These are phyloP conservation scores for Huiozyma naganishii DNA, from an alignment of 805 yeast genomes.

Conservation along the genomic window DNA sequence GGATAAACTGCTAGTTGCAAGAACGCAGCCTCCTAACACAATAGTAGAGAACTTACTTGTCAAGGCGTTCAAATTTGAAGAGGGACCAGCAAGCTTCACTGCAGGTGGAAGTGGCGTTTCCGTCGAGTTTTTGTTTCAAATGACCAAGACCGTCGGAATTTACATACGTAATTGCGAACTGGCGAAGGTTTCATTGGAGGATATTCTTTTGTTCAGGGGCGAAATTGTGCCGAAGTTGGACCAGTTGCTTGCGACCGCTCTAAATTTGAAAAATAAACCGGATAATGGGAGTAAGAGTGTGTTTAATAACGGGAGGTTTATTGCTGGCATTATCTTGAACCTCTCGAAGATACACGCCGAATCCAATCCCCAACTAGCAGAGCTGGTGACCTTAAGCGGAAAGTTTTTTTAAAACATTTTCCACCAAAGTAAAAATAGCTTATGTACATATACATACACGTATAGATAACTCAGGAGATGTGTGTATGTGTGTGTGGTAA, in stretches of 20 bases:
- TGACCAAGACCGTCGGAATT: slow-evolving; percentile 24
- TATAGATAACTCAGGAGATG: too few species aligned
- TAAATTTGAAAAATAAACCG: slow-evolving; percentile 8
- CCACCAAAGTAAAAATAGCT: too few species aligned
- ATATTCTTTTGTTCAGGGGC: background rate
- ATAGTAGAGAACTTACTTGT: slow-evolving; percentile 13
- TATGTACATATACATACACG: too few species aligned
- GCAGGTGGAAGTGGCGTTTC: slow-evolving; percentile 7
- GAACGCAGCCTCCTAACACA: slow-evolving; percentile 1
- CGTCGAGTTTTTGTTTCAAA: slow-evolving; percentile 17
- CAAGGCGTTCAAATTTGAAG: slow-evolving; percentile 15
- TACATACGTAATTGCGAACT: slow-evolving; percentile 12
- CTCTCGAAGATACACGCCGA: background rate
- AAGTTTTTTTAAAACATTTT: too few species aligned
- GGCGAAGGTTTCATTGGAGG: background rate
- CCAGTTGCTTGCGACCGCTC: slow-evolving; percentile 10
- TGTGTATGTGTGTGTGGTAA: too few species aligned
- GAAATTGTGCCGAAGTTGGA: background rate
- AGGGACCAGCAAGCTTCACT: slow-evolving; percentile 2
- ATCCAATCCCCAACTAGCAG: too few species aligned
- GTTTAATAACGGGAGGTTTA: slow-evolving; percentile 22
- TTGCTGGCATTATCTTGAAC: slow-evolving; percentile 20
- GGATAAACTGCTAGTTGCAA: slow-evolving; percentile 20
- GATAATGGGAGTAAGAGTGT: slow-evolving; percentile 21
- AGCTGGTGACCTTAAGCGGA: too few species aligned